Evolutionary conservation across 2,329 filamentous ascomycete genomes (phyloP).

Genomic region (Aureobasidium sp.): DNA sequence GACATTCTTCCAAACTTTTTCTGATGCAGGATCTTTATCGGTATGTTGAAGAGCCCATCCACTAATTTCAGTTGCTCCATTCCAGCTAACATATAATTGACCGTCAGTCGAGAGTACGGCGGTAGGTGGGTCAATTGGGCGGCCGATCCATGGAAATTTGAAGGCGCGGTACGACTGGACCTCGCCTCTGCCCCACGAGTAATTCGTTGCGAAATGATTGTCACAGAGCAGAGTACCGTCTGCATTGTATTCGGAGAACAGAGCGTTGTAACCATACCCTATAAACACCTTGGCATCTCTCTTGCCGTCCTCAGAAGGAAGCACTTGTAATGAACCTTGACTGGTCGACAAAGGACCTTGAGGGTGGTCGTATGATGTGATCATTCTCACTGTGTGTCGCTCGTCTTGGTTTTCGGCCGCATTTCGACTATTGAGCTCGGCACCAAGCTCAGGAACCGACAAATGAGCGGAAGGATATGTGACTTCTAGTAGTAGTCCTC

Average conservation of each 20-base stretch:
- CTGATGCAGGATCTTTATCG: neutral
- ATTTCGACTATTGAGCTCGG: neutral
- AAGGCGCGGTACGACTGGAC: constrained; percentile 26
- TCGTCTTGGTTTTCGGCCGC: neutral
- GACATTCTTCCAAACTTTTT: constrained; percentile 21
- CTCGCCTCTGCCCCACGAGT: constrained; percentile 25
- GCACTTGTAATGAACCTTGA: constrained; percentile 24
- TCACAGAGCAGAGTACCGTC: constrained; percentile 25
- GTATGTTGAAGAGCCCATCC: constrained; percentile 22
- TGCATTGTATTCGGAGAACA: constrained; percentile 23
- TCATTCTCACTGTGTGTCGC: constrained; percentile 25
- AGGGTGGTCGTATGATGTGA: constrained; percentile 26
- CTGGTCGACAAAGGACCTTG: constrained; percentile 22
- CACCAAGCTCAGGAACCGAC: neutral
- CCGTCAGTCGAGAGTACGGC: constrained; percentile 17
- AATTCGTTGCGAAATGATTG: constrained; percentile 23
- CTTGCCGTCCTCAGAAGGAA: constrained; percentile 13
- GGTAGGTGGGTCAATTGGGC: constrained; percentile 18
- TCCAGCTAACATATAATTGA: constrained; percentile 23
- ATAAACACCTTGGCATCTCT: constrained; percentile 21
- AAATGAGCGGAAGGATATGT: constrained; percentile 23
- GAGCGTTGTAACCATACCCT: constrained; percentile 26
- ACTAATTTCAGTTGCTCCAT: constrained; percentile 25
- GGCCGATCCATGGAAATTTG: constrained; percentile 24
- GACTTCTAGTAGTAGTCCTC: constrained; percentile 28